phyloP scores from a whole-genome alignment of 169 alveolate species.

The Plasmodium adleri region DNA sequence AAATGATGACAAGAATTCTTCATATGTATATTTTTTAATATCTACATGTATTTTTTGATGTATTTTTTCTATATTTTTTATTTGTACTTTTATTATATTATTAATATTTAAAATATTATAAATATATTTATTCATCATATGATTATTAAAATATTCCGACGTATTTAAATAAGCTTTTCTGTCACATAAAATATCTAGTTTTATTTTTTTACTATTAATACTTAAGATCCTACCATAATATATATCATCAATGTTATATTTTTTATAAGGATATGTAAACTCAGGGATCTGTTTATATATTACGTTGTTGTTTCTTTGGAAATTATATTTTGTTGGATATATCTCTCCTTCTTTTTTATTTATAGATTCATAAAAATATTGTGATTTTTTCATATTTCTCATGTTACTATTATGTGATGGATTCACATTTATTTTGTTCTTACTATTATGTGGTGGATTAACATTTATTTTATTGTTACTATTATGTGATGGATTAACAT shows the following conservation, averaged over 20 bases:
- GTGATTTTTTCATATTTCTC: neutral
- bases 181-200: constrained; percentile 66
- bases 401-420: neutral
- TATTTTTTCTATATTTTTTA: constrained; percentile 24
- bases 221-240: constrained; percentile 66
- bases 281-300: constrained; percentile 44
- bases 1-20: constrained; percentile 64
- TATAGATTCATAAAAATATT: no score
- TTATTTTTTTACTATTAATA: constrained; percentile 36
- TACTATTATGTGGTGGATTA: neutral
- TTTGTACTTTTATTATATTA: constrained; percentile 57
- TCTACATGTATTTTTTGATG: constrained; percentile 49
- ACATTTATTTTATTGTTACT: no score
- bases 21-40: constrained; percentile 34
- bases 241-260: constrained; percentile 44
- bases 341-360: no score
- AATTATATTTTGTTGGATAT: no score
- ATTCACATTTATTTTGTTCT: neutral
- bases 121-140: constrained; percentile 27
- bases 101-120: constrained; percentile 23
- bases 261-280: constrained; percentile 28
- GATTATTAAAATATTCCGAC: constrained; percentile 24
- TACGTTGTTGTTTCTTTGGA: constrained; percentile 12
- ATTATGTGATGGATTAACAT: neutral
- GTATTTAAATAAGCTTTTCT: constrained; percentile 71